Percentiles rank a stretch among this genome's conserved stretches.
Evolutionary conservation across 805 yeast species (phyloP).

Genomic region (Cyberlindnera mrakii): DNA sequence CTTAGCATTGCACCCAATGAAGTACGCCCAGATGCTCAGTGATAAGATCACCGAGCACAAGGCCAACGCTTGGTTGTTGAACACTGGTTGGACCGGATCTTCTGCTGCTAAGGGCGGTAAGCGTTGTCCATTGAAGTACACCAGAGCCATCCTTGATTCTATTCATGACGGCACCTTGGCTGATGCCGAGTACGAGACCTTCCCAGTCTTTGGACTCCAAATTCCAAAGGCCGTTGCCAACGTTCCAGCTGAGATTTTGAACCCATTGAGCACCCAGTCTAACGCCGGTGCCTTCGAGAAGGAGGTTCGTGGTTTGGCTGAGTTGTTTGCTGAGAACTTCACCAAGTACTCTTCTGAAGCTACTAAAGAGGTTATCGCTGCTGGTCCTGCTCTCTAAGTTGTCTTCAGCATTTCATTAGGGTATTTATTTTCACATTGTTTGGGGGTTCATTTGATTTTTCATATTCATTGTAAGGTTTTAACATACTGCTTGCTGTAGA

Average conservation of each 20-base stretch:
- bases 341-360: conserved; percentile 77
- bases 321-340: conserved; percentile 80
- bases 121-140: conserved; percentile 96
- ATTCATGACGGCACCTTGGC: conserved; percentile 87
- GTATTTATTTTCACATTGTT: background rate
- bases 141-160: conserved; percentile 92
- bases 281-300: conserved; percentile 44
- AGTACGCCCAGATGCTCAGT: conserved; percentile 91
- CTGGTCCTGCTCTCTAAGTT: conserved; percentile 60
- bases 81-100: conserved; percentile 98
- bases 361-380: conserved; percentile 81
- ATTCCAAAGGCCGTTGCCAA: conserved; percentile 72
- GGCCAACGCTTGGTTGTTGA: conserved; percentile 92
- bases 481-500: too few relatives aligned
- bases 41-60: conserved; percentile 86
- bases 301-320: conserved; percentile 64
- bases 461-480: too few relatives aligned
- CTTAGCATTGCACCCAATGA: conserved; percentile 96
- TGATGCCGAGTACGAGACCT: conserved; percentile 73
- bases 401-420: background rate
- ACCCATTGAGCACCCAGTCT: conserved; percentile 69
- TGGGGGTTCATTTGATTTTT: background rate
- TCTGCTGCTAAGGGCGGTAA: conserved; percentile 90
- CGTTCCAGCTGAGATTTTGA: conserved; percentile 80
- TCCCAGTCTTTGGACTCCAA: conserved; percentile 81